Evolutionary conservation across 2,329 filamentous ascomycete species (phyloP).

Genomic region (Talaromyces sp.): DNA sequence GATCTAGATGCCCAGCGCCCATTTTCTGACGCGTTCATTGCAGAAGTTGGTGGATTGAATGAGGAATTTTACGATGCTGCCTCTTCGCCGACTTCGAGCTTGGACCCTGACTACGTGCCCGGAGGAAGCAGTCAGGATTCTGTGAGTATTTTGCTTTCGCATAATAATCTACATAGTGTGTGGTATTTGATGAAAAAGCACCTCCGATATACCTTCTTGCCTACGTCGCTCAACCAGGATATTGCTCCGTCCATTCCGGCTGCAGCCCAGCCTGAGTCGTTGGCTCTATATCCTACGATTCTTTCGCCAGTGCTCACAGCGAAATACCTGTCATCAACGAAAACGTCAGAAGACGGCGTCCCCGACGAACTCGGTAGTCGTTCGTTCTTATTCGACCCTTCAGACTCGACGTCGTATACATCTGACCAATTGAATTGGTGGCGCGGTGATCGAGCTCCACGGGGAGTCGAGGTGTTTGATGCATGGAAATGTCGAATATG

Average conservation of each 20-base stretch:
- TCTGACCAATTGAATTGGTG: constrained; percentile 77
- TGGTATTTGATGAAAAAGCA: constrained; percentile 63
- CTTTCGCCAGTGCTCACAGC: constrained; percentile 46
- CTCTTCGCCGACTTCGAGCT: constrained; percentile 28
- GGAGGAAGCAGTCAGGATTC: constrained; percentile 41
- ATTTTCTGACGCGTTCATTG: constrained; percentile 77
- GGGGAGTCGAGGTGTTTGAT: constrained; percentile 76
- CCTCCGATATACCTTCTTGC: constrained; percentile 50
- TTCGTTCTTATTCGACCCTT: constrained; percentile 63
- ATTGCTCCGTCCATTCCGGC: constrained; percentile 32
- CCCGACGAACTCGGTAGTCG: constrained; percentile 50
- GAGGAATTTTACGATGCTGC: constrained; percentile 58
- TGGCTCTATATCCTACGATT: constrained; percentile 37
- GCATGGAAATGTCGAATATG: constrained; percentile 84
- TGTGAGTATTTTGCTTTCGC: constrained; percentile 50
- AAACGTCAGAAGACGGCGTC: constrained; percentile 12
- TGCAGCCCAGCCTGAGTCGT: constrained; percentile 31
- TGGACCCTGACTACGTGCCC: constrained; percentile 27
- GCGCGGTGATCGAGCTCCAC: constrained; percentile 68
- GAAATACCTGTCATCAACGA: constrained; percentile 38
- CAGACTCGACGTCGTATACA: constrained; percentile 63
- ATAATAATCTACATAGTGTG: constrained; percentile 58
- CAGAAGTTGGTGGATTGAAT: constrained; percentile 66
- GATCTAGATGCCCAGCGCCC: constrained; percentile 58
- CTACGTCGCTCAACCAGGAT: constrained; percentile 19